These are phyloP conservation scores for Vigna hirtella DNA, from an alignment of 306 rosid genomes.

Conservation along the genomic window DNA sequence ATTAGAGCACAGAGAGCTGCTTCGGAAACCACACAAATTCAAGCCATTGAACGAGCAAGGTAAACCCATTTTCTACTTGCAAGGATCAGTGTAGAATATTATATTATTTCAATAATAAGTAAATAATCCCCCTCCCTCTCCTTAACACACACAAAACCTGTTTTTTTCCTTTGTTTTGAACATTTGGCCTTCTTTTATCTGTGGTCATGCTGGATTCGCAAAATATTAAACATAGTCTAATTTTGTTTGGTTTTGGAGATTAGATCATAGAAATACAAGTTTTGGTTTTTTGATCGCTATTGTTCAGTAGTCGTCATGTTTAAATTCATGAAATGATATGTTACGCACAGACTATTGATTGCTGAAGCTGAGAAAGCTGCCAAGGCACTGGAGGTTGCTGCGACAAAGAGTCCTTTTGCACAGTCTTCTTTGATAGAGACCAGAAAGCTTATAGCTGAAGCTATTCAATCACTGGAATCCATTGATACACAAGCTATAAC, in stretches of 20 bases:
- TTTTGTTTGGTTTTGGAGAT: constrained; percentile 30
- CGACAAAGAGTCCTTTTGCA: constrained; percentile 75
- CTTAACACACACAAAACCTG: too few species aligned
- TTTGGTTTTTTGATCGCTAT: constrained; percentile 36
- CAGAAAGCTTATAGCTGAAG: constrained; percentile 95
- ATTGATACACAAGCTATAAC: constrained; percentile 51
- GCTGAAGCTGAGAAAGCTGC: constrained; percentile 98
- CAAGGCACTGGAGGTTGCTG: constrained; percentile 85
- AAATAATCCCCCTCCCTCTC: background rate
- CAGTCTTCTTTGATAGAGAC: constrained; percentile 85
- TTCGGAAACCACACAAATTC: constrained; percentile 66
- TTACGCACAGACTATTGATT: constrained; percentile 74
- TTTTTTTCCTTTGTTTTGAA: background rate
- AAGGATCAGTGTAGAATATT: background rate
- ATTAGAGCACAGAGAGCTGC: constrained; percentile 86
- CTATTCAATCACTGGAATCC: constrained; percentile 77
- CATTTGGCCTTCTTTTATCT: constrained; percentile 1
- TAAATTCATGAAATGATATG: constrained; percentile 37
- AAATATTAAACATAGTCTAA: constrained; percentile 22
- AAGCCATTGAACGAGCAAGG: constrained; percentile 88
- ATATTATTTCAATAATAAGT: background rate
- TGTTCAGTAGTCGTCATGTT: background rate
- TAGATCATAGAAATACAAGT: constrained; percentile 20
- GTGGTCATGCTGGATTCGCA: constrained; percentile 22
- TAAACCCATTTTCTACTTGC: constrained; percentile 44